Evolutionary conservation across 768 basidiomycete species (phyloP).

Genomic region (Chalciporus chontae): DNA sequence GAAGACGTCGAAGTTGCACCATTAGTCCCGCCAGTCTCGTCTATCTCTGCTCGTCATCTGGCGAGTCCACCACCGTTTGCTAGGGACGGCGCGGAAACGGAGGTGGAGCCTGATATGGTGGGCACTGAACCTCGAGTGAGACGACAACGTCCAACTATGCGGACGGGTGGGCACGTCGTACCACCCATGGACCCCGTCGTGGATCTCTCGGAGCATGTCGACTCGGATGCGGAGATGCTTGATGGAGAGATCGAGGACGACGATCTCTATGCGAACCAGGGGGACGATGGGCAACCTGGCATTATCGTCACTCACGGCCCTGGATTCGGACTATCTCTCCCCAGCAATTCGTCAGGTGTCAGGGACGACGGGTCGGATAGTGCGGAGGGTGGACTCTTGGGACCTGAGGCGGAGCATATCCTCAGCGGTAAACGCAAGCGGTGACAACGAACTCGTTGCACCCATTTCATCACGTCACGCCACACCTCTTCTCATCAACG

Average conservation of each 20-base stretch:
- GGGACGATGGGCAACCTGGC: constrained; percentile 5
- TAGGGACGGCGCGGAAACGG: constrained; percentile 33
- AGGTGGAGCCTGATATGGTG: constrained; percentile 28
- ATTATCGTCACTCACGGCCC: constrained; percentile 12
- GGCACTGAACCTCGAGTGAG: constrained; percentile 11
- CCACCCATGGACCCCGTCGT: constrained; percentile 7
- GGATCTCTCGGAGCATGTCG: constrained; percentile 10
- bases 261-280: constrained; percentile 5
- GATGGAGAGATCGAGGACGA: constrained; percentile 19
- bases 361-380: constrained; percentile 23
- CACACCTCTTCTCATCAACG: background rate
- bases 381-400: background rate
- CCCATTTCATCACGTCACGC: background rate
- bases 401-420: constrained; percentile 5
- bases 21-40: background rate
- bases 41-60: constrained; percentile 12
- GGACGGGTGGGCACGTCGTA: constrained; percentile 25
- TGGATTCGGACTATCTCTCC: constrained; percentile 16
- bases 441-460: background rate
- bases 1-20: constrained; percentile 12
- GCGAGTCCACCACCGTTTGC: constrained; percentile 21
- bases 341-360: constrained; percentile 8
- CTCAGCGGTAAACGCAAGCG: constrained; percentile 13
- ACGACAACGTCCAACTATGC: constrained; percentile 23
- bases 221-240: constrained; percentile 28